Evolutionary conservation across 495 filamentous ascomycete species (phyloP), one percentile per base, ranked within the genome.

Genomic region (Parachaetomium inaequale): DNA sequence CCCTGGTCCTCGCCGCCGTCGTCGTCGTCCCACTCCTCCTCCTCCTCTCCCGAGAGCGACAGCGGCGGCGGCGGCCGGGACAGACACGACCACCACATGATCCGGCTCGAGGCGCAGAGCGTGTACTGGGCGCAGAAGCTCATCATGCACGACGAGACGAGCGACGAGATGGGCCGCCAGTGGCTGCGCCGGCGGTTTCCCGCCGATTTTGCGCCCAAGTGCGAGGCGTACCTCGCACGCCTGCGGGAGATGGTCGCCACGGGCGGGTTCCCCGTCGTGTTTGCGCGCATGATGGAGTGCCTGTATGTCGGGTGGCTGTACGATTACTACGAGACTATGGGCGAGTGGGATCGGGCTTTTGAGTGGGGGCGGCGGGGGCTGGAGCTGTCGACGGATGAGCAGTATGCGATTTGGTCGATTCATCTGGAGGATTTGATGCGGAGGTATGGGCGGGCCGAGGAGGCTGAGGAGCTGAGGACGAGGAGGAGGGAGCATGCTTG

Each of bases 91-190:
- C 70, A 72, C 29, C 53, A 53, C 32, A 70, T 72, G 70, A 60
- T 72, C 14, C 62, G 67, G 7, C 65, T 72, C 28, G 69, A 70
- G 38, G 53, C 71, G 0, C 66, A 68, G 55, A 50, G 36, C 14
- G 68, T 70, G 21, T 72, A 68, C 56, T 70, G 68, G 64, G 71
- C 69, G 10, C 71, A 73, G 62, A 61, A 68, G 14, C 58, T 73
- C 1, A 54, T 73, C 40, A 60, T 72, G 59, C 29, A 42, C 2
- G 66, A 68, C 34, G 62, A 49, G 28, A 63, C 61, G 2, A 46
- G 53, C 40, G 64, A 73, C n/a, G 53, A 53, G 7, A 55, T 73
- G 23, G 67, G 55, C 2, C n/a, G 52, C 32, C 58, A 61, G 46
- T 73, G 71, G 69, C 60, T 66, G 46, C 43, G 26, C 2, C 43